phyloP scores from a whole-genome alignment of 1,284 basidiomycete species.

The Trichosporon coremiiforme region DNA sequence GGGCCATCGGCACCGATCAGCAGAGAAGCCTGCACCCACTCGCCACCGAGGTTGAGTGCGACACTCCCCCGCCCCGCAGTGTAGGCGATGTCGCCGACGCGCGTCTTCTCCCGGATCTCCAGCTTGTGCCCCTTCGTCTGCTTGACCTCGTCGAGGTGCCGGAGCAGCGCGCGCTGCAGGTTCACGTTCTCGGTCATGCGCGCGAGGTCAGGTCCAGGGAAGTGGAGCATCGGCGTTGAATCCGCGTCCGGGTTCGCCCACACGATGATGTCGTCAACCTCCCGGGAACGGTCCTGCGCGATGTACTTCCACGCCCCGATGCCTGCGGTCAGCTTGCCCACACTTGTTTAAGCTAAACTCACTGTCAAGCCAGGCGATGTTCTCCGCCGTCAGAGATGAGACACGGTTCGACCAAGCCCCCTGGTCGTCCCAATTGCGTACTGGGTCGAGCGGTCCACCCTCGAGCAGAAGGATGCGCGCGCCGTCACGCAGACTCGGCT shows the following conservation, averaged over 20 bases:
- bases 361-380: constrained; percentile 76
- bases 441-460: constrained; percentile 70
- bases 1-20: constrained; percentile 89
- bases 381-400: constrained; percentile 82
- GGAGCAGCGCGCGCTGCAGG: constrained; percentile 76
- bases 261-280: constrained; percentile 87
- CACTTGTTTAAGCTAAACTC: constrained; percentile 33
- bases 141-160: constrained; percentile 49
- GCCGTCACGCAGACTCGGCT: constrained; percentile 24
- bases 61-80: constrained; percentile 51
- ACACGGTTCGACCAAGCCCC: constrained; percentile 81
- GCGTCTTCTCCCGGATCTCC: constrained; percentile 42
- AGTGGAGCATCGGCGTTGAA: constrained; percentile 52
- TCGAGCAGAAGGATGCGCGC: constrained; percentile 70
- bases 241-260: constrained; percentile 64
- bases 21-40: constrained; percentile 52
- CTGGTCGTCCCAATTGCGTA: constrained; percentile 67
- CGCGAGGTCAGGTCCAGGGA: constrained; percentile 64
- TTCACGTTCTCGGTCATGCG: constrained; percentile 87
- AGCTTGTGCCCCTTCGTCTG: constrained; percentile 15
- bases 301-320: constrained; percentile 79
- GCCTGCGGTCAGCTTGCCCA: constrained; percentile 59
- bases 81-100: constrained; percentile 50
- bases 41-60: constrained; percentile 46
- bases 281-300: constrained; percentile 69